Percentiles rank a stretch among this genome's conserved stretches.
Evolutionary conservation across 352 stramenopile species (phyloP).

Genomic region (Paralagenidium karlingii): DNA sequence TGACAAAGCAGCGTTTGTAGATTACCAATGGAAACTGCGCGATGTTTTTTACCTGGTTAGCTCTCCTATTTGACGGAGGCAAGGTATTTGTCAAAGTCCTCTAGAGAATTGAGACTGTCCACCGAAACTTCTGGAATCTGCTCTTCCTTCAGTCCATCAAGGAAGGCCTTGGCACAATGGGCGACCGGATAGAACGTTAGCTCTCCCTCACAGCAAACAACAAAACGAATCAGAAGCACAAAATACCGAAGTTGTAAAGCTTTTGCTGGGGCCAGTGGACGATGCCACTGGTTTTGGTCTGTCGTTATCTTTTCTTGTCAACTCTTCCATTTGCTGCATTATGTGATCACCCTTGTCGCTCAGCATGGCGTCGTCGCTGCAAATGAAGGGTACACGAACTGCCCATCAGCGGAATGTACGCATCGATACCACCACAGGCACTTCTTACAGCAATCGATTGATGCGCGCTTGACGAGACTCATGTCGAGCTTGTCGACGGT

Average conservation of each 20-base stretch:
- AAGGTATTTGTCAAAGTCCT: conserved; percentile 40
- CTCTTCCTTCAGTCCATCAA: too few species aligned
- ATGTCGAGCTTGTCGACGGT: background rate
- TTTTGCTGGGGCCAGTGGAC: background rate
- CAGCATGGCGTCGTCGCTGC: conserved; percentile 38
- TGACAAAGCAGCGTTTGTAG: background rate
- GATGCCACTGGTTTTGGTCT: background rate
- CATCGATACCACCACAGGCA: background rate
- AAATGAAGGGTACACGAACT: background rate
- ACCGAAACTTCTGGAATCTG: too few species aligned
- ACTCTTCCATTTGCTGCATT: conserved; percentile 34
- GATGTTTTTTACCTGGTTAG: conserved; percentile 6
- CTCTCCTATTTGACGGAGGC: too few species aligned
- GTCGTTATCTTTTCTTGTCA: conserved; percentile 6
- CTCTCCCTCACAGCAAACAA: too few species aligned
- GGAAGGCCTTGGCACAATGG: conserved; percentile 1
- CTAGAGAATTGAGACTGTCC: conserved; percentile 12
- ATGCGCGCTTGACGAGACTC: conserved; percentile 10
- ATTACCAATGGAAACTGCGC: too few species aligned
- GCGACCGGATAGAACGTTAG: too few species aligned
- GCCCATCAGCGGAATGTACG: background rate
- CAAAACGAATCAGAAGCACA: background rate
- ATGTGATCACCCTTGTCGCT: conserved; percentile 21
- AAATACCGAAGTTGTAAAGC: background rate
- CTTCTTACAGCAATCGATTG: conserved; percentile 23